A percentile compares a stretch with the other conserved stretches of the same genome.
Conservation (phyloP, 1,284 basidiomycete species). For the Meira nashicola region DNA sequence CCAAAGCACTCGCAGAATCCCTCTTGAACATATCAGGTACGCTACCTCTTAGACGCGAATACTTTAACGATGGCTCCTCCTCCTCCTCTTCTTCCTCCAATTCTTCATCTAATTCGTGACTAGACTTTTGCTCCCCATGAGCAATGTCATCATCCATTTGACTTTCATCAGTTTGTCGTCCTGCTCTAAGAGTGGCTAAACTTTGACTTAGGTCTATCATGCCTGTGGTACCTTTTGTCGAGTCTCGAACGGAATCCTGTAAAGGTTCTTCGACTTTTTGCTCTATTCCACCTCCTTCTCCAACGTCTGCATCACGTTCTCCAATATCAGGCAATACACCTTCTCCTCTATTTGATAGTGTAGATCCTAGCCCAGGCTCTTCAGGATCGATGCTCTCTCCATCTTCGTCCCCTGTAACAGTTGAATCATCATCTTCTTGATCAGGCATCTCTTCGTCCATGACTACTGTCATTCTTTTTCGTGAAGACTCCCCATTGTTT, state of each 20-base stretch:
- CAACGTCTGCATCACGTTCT: conserved; percentile 16
- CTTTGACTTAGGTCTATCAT: no score
- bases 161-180: no score
- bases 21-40: conserved; percentile 76
- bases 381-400: conserved; percentile 8
- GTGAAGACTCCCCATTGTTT: background rate
- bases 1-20: conserved; percentile 60
- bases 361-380: background rate
- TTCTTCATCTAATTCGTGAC: background rate
- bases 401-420: conserved; percentile 11
- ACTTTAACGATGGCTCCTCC: conserved; percentile 67
- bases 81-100: conserved; percentile 12
- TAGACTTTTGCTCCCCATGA: conserved; percentile 9
- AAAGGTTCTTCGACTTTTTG: conserved; percentile 4
- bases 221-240: no score
- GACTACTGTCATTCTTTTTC: conserved; percentile 36
- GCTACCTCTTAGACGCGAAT: conserved; percentile 71
- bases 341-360: background rate
- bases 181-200: no score
- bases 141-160: no score
- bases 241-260: no score
- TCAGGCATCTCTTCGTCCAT: conserved; percentile 40
- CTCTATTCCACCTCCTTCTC: conserved; percentile 10
- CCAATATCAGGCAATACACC: conserved; percentile 5
- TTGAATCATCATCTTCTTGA: conserved; percentile 2